Conservation (phyloP, 2,329 filamentous ascomycete genomes). For the Dothideomycetes sp. region DNA sequence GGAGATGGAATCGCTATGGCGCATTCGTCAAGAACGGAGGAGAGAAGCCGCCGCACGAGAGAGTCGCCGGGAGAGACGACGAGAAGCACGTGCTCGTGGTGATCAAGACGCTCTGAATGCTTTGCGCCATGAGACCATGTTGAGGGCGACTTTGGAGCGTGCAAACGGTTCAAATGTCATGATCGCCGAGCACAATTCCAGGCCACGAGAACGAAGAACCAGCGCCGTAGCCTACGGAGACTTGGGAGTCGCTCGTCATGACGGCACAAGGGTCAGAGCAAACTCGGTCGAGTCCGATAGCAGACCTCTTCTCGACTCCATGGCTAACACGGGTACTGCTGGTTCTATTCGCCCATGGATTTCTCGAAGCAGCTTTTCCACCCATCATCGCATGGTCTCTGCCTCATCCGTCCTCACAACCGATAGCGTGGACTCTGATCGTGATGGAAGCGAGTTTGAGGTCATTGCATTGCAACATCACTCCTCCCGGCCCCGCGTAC, state of each 20-base stretch:
- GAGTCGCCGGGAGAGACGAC: conserved; percentile 57
- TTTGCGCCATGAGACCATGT: conserved; percentile 48
- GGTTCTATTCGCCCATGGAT: conserved; percentile 23
- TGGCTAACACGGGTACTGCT: conserved; percentile 49
- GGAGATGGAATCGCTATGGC: conserved; percentile 88
- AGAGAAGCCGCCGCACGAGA: conserved; percentile 69
- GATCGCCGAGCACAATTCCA: conserved; percentile 52
- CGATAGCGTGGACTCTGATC: conserved; percentile 30
- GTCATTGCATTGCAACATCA: conserved; percentile 31
- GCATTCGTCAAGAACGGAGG: conserved; percentile 71
- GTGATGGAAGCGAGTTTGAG: conserved; percentile 34
- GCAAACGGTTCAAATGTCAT: conserved; percentile 33
- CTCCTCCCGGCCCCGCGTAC: conserved; percentile 23
- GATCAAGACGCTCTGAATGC: conserved; percentile 62
- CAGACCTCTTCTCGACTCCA: conserved; percentile 60
- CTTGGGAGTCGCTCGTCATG: conserved; percentile 65
- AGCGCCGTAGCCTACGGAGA: conserved; percentile 70
- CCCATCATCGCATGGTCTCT: conserved; percentile 36
- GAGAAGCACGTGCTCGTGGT: conserved; percentile 62
- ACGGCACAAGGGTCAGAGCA: conserved; percentile 65
- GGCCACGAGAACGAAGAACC: conserved; percentile 56
- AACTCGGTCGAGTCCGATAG: conserved; percentile 66
- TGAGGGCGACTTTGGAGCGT: conserved; percentile 38
- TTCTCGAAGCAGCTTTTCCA: conserved; percentile 21
- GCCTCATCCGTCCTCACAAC: conserved; percentile 33